Evolutionary conservation across 208 protist species (phyloP).

Genomic region (Leishmania mexicana): DNA sequence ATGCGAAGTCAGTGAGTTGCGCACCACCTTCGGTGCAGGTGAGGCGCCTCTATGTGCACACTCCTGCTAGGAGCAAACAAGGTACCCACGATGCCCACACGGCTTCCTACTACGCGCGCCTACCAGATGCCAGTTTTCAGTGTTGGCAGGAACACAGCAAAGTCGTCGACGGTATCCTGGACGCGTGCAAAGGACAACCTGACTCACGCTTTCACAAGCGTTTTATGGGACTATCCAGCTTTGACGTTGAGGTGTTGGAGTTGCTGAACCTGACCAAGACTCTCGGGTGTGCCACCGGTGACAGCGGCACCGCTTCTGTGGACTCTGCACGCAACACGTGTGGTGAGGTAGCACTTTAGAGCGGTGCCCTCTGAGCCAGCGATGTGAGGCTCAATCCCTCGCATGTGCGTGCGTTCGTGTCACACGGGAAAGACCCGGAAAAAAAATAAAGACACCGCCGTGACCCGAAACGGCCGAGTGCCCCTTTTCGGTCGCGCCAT

Average conservation of each 20-base stretch:
- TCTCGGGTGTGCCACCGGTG: background rate
- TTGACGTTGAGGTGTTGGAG: slow-evolving; percentile 23
- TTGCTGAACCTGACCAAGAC: slow-evolving; percentile 8
- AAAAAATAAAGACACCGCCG: background rate
- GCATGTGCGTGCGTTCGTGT: background rate
- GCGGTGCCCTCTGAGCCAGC: background rate
- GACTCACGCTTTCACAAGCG: background rate
- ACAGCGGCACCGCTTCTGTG: background rate
- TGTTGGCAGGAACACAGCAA: slow-evolving; percentile 9
- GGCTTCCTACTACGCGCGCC: background rate
- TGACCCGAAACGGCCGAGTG: background rate
- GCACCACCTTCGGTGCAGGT: background rate
- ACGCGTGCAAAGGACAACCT: background rate
- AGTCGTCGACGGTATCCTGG: background rate
- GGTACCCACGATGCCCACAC: background rate
- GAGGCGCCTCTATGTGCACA: background rate
- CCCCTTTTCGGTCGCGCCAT: background rate
- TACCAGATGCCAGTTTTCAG: slow-evolving; percentile 3
- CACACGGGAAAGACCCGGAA: background rate
- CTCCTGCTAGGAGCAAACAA: background rate
- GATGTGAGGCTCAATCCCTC: background rate
- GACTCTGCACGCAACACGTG: background rate
- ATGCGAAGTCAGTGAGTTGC: background rate
- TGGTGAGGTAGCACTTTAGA: background rate
- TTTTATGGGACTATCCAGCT: background rate